Evolutionary conservation across 495 filamentous ascomycete species (phyloP).

Genomic region (Neurospora sp.): DNA sequence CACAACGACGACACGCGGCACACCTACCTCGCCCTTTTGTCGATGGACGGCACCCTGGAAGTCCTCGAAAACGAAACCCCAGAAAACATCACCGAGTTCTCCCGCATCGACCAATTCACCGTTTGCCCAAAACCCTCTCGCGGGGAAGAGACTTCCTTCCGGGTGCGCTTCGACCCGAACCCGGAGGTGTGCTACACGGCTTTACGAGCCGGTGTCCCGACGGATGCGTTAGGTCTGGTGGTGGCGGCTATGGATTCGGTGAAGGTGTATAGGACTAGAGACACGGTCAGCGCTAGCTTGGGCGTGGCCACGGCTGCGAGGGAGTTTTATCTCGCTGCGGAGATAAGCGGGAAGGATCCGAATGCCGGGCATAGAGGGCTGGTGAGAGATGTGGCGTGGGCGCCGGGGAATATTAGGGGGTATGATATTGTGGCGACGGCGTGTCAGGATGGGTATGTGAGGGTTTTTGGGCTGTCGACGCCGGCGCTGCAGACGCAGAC

Average conservation of each 20-base stretch:
- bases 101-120: conserved; percentile 56
- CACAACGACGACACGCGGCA: conserved; percentile 55
- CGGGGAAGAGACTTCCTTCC: conserved; percentile 79
- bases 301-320: conserved; percentile 40
- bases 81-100: conserved; percentile 72
- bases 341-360: conserved; percentile 40
- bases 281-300: conserved; percentile 43
- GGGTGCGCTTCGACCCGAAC: conserved; percentile 76
- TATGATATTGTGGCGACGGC: conserved; percentile 88
- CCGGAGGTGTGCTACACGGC: conserved; percentile 67
- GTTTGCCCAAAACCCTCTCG: conserved; percentile 43
- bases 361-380: conserved; percentile 48
- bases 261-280: conserved; percentile 65
- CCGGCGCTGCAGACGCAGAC: conserved; percentile 15
- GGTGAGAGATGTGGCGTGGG: conserved; percentile 90
- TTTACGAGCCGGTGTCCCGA: conserved; percentile 62
- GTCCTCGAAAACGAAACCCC: conserved; percentile 80
- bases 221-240: conserved; percentile 63
- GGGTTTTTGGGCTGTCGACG: conserved; percentile 73
- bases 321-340: conserved; percentile 70
- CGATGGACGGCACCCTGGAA: conserved; percentile 66
- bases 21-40: conserved; percentile 76
- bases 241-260: conserved; percentile 76
- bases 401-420: conserved; percentile 73
- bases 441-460: conserved; percentile 78